phyloP scores from a whole-genome alignment of 345 rosid genomes.

The Punica granatum region DNA sequence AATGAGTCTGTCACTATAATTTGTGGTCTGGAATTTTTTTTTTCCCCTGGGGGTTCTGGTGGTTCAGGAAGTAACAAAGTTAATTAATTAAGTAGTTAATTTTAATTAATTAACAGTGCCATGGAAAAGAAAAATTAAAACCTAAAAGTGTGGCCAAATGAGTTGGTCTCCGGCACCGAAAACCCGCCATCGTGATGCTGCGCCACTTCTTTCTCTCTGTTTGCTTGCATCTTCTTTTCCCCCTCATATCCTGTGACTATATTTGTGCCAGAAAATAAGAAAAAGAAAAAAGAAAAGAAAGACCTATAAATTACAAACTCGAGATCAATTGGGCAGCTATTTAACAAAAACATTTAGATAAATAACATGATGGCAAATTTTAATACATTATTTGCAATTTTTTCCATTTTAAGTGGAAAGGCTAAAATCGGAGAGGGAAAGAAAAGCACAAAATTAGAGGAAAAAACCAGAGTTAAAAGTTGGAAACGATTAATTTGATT shows the following conservation, averaged over 20 bases:
- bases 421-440: too few relatives aligned
- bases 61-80: background rate
- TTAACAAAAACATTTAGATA: background rate
- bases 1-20: background rate
- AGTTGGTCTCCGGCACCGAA: conserved; percentile 50
- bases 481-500: too few relatives aligned
- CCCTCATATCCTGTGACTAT: conserved; percentile 20
- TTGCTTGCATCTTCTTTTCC: conserved; percentile 29
- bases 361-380: too few relatives aligned
- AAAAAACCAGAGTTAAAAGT: too few relatives aligned
- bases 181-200: conserved; percentile 47
- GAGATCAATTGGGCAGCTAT: too few relatives aligned
- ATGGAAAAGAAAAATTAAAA: conserved; percentile 4
- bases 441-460: too few relatives aligned
- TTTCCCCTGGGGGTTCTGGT: background rate
- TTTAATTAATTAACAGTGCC: background rate
- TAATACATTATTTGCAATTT: too few relatives aligned
- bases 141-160: conserved; percentile 91
- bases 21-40: background rate
- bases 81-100: too few relatives aligned
- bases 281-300: too few relatives aligned
- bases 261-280: background rate
- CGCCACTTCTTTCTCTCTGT: conserved; percentile 35
- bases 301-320: background rate
- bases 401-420: too few relatives aligned